A percentile compares a stretch with the other conserved stretches of the same genome.
phyloP scores from a whole-genome alignment of 2,329 filamentous ascomycete species.

The Mycosphaerelloides madeirae region DNA sequence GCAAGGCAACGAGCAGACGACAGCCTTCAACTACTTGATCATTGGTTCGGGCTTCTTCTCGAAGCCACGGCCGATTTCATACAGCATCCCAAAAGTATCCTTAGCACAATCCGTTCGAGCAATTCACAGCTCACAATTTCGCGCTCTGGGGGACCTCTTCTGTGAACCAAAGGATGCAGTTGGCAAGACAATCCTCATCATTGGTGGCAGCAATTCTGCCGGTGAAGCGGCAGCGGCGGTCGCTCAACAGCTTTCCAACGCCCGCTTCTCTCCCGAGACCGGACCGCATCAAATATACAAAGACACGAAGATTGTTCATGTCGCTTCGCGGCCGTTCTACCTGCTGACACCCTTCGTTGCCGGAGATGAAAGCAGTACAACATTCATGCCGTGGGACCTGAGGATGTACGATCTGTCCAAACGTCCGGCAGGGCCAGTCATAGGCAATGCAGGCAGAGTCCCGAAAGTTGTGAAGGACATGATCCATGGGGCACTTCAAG shows the following conservation, averaged over 20 bases:
- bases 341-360: conserved; percentile 56
- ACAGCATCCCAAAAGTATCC: conserved; percentile 35
- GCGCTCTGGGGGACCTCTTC: conserved; percentile 45
- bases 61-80: conserved; percentile 52
- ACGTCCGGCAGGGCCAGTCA: conserved; percentile 54
- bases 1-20: conserved; percentile 14
- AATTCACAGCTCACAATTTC: conserved; percentile 65
- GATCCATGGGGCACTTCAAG: conserved; percentile 25
- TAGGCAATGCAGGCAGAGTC: conserved; percentile 62
- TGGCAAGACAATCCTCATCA: conserved; percentile 62
- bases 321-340: conserved; percentile 67
- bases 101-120: conserved; percentile 37
- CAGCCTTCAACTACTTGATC: conserved; percentile 64
- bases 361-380: conserved; percentile 33
- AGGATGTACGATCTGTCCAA: conserved; percentile 65
- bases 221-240: conserved; percentile 71
- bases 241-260: conserved; percentile 65
- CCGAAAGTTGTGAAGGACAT: conserved; percentile 44
- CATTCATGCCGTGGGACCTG: conserved; percentile 70
- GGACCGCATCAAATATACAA: conserved; percentile 23
- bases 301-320: conserved; percentile 59
- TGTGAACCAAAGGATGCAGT: conserved; percentile 8
- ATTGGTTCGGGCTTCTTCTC: conserved; percentile 75
- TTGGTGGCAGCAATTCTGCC: conserved; percentile 79
- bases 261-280: conserved; percentile 48